Evolutionary conservation across 805 yeast genomes (phyloP), one percentile per base, ranked within the genome.

Genomic region (Candida maris): DNA sequence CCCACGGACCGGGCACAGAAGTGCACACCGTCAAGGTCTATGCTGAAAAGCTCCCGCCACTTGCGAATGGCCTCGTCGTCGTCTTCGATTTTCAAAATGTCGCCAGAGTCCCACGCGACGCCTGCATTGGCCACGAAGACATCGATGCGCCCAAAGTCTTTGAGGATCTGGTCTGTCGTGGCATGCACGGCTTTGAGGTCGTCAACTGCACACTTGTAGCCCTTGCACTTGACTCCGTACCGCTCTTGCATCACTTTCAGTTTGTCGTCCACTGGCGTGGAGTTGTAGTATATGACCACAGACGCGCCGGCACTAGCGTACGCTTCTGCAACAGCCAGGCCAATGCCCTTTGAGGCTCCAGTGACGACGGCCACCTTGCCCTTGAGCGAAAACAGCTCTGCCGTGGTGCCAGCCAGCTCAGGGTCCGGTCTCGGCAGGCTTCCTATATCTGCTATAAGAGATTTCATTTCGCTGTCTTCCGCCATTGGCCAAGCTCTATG

Each of bases 41-140:
- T 75, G 54, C 78, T 75, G 55, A 86, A 71, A 38, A 87, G 77
- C 47, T 76, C 77, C 57, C 72, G 67, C 89, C 94, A 88, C 51
- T 77, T 79, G 36, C 64, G 62, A 46, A 69, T 69, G 44, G 75
- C 77, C 32, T 65, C 69, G 3, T 64, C 66, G 27, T 64, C 66
- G 23, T 52, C 52, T 41, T 65, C 56, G 30, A 63, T 64, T 5
- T 50, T 35, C n/a, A 75, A 57, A 43, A 77, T 57, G 14, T 73
- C 73, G 16, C 89, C 88, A 19, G 73, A 68, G 16, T 77, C 71
- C 94, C 94, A 86, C 12, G 87, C 79, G 32, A 85, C 77, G 27
- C 96, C 96, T 10, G 96, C 96, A 59, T 87, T 87, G 51, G 94
- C 94, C 31, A 87, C 93, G 52, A 85, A 81, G 19, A 85, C 66